Base-by-base conservation (phyloP, 2,329 filamentous ascomycete species). In the Sporothrix mexicana region DNA sequence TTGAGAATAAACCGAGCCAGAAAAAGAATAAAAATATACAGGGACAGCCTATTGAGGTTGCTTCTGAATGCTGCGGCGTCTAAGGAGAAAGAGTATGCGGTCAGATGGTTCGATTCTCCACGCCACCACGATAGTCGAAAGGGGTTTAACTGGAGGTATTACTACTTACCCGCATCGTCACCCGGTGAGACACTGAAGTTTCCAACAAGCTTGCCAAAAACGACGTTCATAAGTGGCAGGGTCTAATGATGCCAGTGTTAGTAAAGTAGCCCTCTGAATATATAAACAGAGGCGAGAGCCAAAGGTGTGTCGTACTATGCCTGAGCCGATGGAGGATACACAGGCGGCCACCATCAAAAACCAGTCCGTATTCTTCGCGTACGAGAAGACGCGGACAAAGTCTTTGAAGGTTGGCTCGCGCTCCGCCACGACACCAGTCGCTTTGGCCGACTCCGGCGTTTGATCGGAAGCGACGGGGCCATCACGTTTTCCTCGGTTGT, bases 1-100 rank as follows among this genome's bases (percentile, higher is more conserved):
- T 87, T 88, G 55, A 92, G 81, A 20, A 82, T 78, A 76, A 92
- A 90, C 66, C 91, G 88, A 15, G 83, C 91, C 55, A 94, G 80
- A 79, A 94, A 94, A 7, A 94, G 83, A 72, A 89, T 88, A 71
- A 94, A 87, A 77, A 94, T 89, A 79, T 90, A 93, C 0, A 94
- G 81, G 79, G 87, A 80, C 73, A 87, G 82, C 66, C 76, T 80
- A 75, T 88, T 84, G 45, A 88, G 76, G 12, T 76, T 77, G 2
- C 75, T 73, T 20, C 80, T 76, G 75, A 89, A 88, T 0, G 70
- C 20, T 20, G 5, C 41, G 15, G 81, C 62, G 77, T 81, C 76
- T 88, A 49, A 7, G 6, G 5, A 49, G 13, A 20, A 4, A 9
- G 5, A 30, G n/a, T 17, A 25, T 25, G 25, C 20, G 5, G 43